Evolutionary conservation across 768 basidiomycete species (phyloP).

Genomic region (Termitomyces sp.): DNA sequence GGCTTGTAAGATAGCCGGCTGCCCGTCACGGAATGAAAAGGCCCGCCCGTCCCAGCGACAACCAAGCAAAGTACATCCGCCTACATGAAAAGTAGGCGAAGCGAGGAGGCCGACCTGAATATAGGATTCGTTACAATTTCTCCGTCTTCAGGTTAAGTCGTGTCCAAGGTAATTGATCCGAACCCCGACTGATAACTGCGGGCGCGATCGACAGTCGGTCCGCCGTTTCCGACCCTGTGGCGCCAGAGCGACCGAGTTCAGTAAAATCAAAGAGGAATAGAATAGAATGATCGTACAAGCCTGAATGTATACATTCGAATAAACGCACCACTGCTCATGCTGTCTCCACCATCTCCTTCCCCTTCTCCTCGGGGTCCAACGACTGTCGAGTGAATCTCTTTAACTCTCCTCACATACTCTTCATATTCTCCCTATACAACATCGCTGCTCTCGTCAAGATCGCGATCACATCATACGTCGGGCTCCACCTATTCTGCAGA

Average conservation of each 20-base stretch:
- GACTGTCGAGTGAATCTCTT: slow-evolving; percentile 95
- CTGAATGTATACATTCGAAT: not conserved
- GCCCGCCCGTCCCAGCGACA: too few species aligned
- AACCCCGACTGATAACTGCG: too few species aligned
- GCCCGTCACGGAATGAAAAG: too few species aligned
- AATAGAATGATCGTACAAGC: slow-evolving; percentile 1
- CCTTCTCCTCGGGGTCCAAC: slow-evolving; percentile 79
- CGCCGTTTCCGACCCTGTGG: too few species aligned
- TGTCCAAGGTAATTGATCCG: too few species aligned
- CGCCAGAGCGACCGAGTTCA: not conserved
- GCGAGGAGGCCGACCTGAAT: too few species aligned
- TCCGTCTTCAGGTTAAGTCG: too few species aligned
- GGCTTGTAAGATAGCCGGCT: too few species aligned
- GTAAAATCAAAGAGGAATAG: not conserved
- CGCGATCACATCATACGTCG: slow-evolving; percentile 99
- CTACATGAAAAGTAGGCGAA: too few species aligned
- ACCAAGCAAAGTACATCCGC: too few species aligned
- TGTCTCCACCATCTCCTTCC: slow-evolving; percentile 19
- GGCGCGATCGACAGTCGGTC: too few species aligned
- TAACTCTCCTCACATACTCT: slow-evolving; percentile 95
- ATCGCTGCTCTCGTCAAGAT: slow-evolving; percentile 97
- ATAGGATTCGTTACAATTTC: too few species aligned
- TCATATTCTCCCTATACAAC: slow-evolving; percentile 96
- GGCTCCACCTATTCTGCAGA: slow-evolving; percentile 97
- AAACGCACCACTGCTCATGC: not conserved